Conservation (phyloP, 129 eudicot genomes). For the Lactuca saligna region DNA sequence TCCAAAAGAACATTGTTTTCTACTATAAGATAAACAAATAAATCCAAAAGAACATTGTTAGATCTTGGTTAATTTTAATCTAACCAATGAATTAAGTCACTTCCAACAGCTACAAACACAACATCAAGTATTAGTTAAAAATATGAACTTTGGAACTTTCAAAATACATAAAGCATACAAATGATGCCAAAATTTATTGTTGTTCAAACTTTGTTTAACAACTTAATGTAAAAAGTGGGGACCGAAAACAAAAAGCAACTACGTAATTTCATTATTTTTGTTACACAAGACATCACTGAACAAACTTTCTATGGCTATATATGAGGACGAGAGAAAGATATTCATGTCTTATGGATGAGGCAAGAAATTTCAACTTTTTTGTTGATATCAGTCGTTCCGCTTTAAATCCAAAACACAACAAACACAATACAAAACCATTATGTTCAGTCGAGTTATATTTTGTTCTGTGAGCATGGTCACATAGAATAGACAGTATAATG, state of each 20-base stretch:
- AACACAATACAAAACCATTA: no score
- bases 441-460: no score
- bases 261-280: no score
- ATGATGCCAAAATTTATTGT: not conserved
- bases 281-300: no score
- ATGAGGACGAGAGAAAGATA: not conserved
- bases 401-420: no score
- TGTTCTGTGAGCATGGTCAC: no score
- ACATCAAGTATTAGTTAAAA: not conserved
- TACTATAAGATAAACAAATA: not conserved
- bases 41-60: constrained; percentile 8
- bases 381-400: no score
- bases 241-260: no score
- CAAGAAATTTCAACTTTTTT: not conserved
- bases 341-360: not conserved
- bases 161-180: not conserved
- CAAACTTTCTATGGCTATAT: not conserved
- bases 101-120: constrained; percentile 2
- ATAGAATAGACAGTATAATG: no score
- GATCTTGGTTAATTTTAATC: not conserved
- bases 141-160: not conserved
- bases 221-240: not conserved
- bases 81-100: constrained; percentile 2
- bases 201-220: constrained; percentile 3
- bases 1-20: constrained; percentile 2